Evolutionary conservation across 768 basidiomycete species (phyloP).

Genomic region (Trametes elegans): DNA sequence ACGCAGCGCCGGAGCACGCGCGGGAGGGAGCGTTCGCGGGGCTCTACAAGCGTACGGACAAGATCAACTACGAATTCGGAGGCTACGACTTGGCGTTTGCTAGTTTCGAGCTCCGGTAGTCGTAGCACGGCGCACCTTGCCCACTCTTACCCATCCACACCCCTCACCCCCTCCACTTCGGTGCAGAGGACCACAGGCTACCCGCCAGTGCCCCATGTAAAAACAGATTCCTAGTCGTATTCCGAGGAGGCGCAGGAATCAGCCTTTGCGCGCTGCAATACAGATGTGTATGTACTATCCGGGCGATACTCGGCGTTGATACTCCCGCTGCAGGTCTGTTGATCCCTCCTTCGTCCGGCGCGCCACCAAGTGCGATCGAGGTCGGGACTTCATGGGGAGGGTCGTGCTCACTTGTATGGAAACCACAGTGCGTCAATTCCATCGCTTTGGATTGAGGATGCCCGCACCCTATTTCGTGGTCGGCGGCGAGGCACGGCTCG

Average conservation of each 20-base stretch:
- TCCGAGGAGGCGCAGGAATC: slow-evolving; percentile 1
- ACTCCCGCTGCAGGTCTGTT: slow-evolving; percentile 6
- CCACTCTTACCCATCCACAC: too few species aligned
- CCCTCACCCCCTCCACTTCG: too few species aligned
- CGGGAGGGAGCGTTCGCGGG: slow-evolving; percentile 24
- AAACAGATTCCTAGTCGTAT: neutral
- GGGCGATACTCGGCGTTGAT: slow-evolving; percentile 9
- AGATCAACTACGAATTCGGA: slow-evolving; percentile 97
- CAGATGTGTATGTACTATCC: slow-evolving; percentile 12
- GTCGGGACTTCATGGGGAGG: slow-evolving; percentile 2
- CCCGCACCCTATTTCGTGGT: neutral
- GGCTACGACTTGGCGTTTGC: slow-evolving; percentile 90
- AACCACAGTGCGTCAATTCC: neutral
- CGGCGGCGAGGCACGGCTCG: neutral
- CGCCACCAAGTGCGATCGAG: slow-evolving; percentile 10
- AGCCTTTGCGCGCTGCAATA: slow-evolving; percentile 7
- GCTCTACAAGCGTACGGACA: slow-evolving; percentile 82
- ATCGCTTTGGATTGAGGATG: neutral
- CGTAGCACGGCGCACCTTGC: too few species aligned
- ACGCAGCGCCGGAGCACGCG: neutral
- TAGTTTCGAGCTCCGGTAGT: slow-evolving; percentile 62
- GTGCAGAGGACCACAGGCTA: neutral
- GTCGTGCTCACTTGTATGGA: neutral
- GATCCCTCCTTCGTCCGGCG: neutral
- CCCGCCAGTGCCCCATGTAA: neutral